Evolutionary conservation across 176 grass and related monocot species (phyloP).

Genomic region (Paspalum vaginatum): DNA sequence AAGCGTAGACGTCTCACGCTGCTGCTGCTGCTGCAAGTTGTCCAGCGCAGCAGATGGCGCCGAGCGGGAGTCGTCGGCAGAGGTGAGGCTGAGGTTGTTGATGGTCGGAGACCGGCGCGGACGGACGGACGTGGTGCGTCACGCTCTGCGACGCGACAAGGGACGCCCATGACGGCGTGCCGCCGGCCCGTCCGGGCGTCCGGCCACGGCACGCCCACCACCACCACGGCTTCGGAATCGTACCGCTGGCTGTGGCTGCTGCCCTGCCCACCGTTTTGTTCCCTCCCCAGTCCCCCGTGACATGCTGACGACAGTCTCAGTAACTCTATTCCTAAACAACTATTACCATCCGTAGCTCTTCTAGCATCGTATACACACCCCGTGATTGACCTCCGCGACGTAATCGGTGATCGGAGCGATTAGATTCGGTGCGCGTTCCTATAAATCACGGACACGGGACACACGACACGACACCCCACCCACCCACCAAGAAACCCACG

Average conservation of each 20-base stretch:
- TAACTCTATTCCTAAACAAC: too few relatives aligned
- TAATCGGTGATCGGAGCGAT: not conserved
- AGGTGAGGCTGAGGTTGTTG: too few relatives aligned
- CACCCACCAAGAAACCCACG: not conserved
- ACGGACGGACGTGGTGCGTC: too few relatives aligned
- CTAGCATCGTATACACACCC: too few relatives aligned
- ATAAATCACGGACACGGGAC: constrained; percentile 7
- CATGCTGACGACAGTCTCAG: too few relatives aligned
- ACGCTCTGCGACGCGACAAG: too few relatives aligned
- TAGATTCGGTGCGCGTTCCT: not conserved
- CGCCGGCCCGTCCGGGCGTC: not conserved
- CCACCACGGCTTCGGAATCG: not conserved
- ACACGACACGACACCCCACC: not conserved
- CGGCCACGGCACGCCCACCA: not conserved
- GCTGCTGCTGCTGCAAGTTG: too few relatives aligned
- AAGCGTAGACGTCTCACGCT: too few relatives aligned
- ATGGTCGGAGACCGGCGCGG: too few relatives aligned
- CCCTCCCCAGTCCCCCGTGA: not conserved
- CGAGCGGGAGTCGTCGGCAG: too few relatives aligned
- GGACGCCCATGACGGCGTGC: not conserved
- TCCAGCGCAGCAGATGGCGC: too few relatives aligned
- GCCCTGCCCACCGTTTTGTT: constrained; percentile 8
- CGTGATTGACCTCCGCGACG: not conserved
- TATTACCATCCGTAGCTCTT: too few relatives aligned
- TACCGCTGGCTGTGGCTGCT: not conserved